A percentile compares a stretch with the other conserved stretches of the same genome.
Evolutionary conservation across 176 grass and related monocot genomes (phyloP).

Genomic region (Alloteropsis semialata): DNA sequence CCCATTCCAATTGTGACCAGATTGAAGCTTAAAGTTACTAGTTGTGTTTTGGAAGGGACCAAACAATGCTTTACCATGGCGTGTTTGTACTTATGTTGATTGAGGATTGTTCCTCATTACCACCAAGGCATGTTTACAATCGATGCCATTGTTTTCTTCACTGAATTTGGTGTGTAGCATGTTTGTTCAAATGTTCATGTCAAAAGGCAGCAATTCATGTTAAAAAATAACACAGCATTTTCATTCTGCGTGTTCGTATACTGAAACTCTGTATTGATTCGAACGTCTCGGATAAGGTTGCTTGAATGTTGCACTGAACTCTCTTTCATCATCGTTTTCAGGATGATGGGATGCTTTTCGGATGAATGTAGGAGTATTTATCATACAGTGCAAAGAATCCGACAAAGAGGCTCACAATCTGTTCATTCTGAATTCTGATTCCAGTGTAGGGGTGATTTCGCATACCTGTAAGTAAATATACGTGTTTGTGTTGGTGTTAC

Average conservation of each 20-base stretch:
- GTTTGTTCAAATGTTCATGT: neutral
- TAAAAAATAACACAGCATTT: neutral
- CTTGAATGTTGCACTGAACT: constrained; percentile 2
- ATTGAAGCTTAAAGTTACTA: neutral
- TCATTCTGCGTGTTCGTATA: neutral
- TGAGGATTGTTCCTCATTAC: neutral
- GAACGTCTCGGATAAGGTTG: neutral
- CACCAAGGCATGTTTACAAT: neutral
- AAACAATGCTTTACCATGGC: neutral
- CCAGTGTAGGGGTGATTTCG: neutral
- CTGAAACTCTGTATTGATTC: neutral
- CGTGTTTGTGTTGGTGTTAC: neutral
- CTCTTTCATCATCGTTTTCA: constrained; percentile 8
- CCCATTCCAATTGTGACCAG: neutral
- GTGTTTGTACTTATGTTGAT: neutral
- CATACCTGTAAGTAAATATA: constrained; percentile 24
- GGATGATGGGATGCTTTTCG: constrained; percentile 8
- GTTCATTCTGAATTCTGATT: neutral
- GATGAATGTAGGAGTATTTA: neutral
- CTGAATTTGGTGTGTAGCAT: neutral
- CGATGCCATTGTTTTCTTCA: neutral
- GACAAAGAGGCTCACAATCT: neutral
- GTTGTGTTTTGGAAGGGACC: neutral
- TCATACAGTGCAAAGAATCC: neutral
- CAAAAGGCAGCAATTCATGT: neutral